Evolutionary conservation across 345 rosid species (phyloP).

Genomic region (Eucalyptus pumila): DNA sequence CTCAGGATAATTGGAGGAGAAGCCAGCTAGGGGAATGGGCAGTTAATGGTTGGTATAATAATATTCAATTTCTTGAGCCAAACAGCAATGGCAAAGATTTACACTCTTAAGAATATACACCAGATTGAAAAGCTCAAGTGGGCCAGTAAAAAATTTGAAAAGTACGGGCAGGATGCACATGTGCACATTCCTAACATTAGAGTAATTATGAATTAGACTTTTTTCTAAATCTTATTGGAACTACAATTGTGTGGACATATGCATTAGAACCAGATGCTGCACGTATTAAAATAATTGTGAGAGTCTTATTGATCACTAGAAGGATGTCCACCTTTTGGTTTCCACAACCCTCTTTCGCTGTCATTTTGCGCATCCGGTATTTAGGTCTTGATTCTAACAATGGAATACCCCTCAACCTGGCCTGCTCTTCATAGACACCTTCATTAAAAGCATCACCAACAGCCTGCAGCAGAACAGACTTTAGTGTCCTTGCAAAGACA

Average conservation of each 20-base stretch:
- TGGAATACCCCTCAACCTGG: slow-evolving; percentile 69
- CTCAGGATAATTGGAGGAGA: background rate
- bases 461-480: slow-evolving; percentile 37
- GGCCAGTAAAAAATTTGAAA: background rate
- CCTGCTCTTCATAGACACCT: slow-evolving; percentile 90
- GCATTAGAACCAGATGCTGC: background rate
- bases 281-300: background rate
- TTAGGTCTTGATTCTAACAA: slow-evolving; percentile 88
- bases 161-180: background rate
- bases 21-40: background rate
- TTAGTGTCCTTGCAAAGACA: background rate
- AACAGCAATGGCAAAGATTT: background rate
- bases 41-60: background rate
- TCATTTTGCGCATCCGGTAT: slow-evolving; percentile 64
- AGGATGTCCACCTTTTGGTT: slow-evolving; percentile 49
- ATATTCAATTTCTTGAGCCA: background rate
- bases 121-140: background rate
- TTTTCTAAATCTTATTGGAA: background rate
- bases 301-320: background rate
- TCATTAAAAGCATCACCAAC: slow-evolving; percentile 98
- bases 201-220: background rate
- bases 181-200: background rate
- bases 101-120: background rate
- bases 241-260: background rate
- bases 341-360: slow-evolving; percentile 79